Evolutionary conservation across 2,329 filamentous ascomycete species (phyloP).

Genomic region (Fusarium succisae): DNA sequence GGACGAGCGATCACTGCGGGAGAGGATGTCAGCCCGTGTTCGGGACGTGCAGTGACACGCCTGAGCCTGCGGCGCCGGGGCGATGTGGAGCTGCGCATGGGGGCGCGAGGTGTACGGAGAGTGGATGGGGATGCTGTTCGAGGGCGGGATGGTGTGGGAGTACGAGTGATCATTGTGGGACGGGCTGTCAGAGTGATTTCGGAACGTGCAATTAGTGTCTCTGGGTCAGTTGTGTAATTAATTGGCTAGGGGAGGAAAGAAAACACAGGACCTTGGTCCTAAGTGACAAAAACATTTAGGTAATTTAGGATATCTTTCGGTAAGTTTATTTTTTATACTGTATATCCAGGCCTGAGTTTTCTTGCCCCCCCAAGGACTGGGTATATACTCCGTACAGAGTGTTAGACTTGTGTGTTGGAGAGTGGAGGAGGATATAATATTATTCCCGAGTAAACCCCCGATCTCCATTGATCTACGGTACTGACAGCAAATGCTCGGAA

Average conservation of each 20-base stretch:
- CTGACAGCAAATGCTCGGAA: not conserved
- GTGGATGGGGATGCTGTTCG: conserved; percentile 44
- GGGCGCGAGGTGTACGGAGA: conserved; percentile 39
- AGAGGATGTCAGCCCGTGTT: conserved; percentile 51
- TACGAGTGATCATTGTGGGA: conserved; percentile 51
- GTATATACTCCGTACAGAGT: too few species aligned
- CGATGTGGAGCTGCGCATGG: conserved; percentile 42
- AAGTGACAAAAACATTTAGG: too few species aligned
- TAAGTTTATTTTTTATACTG: too few species aligned
- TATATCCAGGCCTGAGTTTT: too few species aligned
- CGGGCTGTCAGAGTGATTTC: conserved; percentile 49
- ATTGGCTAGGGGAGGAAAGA: too few species aligned
- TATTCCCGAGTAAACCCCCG: not conserved
- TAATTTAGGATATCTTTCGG: too few species aligned
- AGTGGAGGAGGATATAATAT: conserved; percentile 6
- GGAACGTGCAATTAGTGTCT: conserved; percentile 37
- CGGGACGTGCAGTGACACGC: conserved; percentile 38
- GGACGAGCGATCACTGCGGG: conserved; percentile 51
- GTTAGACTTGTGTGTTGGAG: not conserved
- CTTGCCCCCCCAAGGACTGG: too few species aligned
- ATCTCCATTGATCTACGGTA: not conserved
- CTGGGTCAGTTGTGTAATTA: not conserved
- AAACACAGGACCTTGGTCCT: too few species aligned
- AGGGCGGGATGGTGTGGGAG: conserved; percentile 50
- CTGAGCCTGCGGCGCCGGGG: conserved; percentile 29